These are phyloP conservation scores for Apiospora hydei DNA, from an alignment of 2,329 filamentous ascomycete species.

Conservation along the genomic window DNA sequence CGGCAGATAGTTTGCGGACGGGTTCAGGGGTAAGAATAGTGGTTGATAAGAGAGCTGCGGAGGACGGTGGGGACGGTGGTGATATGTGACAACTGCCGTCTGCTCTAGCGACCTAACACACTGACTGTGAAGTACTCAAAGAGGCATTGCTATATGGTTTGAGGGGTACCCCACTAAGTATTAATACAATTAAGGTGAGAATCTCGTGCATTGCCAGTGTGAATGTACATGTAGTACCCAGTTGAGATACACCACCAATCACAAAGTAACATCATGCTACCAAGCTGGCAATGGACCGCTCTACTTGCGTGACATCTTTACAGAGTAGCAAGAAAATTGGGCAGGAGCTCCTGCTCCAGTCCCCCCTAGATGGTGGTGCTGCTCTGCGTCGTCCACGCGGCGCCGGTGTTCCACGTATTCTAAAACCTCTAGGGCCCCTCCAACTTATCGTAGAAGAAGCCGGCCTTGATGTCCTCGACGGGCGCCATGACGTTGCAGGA, in stretches of 20 bases:
- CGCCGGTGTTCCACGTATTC: slow-evolving; percentile 17
- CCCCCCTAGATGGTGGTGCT: slow-evolving; percentile 13
- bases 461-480: background rate
- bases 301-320: background rate
- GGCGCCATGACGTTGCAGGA: background rate
- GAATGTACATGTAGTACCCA: too few species aligned
- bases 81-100: too few species aligned
- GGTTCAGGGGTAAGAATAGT: background rate
- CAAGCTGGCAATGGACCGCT: background rate
- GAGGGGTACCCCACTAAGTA: background rate
- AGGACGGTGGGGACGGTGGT: too few species aligned
- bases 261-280: background rate
- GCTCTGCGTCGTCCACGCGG: background rate
- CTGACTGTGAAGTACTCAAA: too few species aligned
- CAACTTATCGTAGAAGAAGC: background rate
- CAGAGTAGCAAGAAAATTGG: background rate
- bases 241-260: background rate
- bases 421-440: background rate
- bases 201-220: background rate
- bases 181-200: background rate
- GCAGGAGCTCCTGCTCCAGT: slow-evolving; percentile 4
- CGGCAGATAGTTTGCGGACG: background rate
- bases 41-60: too few species aligned
- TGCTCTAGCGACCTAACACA: too few species aligned
- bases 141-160: background rate